These are phyloP conservation scores for Melaleuca alternifolia DNA, from an alignment of 345 rosid genomes.

Conservation along the genomic window DNA sequence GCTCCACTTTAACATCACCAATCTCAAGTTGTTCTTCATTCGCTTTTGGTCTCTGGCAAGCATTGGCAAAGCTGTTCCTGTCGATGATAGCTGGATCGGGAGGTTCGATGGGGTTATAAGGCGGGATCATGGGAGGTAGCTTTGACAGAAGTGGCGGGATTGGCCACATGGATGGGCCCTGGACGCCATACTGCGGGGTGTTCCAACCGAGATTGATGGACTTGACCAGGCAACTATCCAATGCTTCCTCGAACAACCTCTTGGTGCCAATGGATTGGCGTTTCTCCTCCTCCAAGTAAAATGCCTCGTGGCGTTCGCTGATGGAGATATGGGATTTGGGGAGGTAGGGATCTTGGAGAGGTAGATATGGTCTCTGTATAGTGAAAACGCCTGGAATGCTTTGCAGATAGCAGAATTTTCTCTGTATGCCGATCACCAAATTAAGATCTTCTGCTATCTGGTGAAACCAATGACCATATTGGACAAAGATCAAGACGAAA, in stretches of 20 bases:
- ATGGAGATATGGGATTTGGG: conserved; percentile 20
- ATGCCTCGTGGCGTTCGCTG: conserved; percentile 13
- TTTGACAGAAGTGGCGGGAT: conserved; percentile 42
- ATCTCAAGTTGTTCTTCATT: not conserved
- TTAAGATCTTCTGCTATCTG: conserved; percentile 53
- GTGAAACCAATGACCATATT: not conserved
- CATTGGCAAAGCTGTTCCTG: not conserved
- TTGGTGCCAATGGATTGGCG: conserved; percentile 20
- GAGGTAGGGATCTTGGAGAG: conserved; percentile 33
- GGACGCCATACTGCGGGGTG: conserved; percentile 27
- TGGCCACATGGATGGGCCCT: conserved; percentile 26
- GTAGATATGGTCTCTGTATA: conserved; percentile 41
- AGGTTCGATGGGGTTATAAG: conserved; percentile 15
- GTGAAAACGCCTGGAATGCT: conserved; percentile 60
- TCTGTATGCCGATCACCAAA: conserved; percentile 52
- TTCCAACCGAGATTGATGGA: conserved; percentile 53
- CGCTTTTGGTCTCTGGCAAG: not conserved
- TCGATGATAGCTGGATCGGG: conserved; percentile 8
- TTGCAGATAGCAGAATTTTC: conserved; percentile 61
- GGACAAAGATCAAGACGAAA: not conserved
- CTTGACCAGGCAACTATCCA: conserved; percentile 21
- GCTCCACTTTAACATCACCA: conserved; percentile 3
- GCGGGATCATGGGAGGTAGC: conserved; percentile 28
- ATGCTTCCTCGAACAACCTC: conserved; percentile 23
- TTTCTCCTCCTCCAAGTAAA: conserved; percentile 13